Conservation (phyloP, 768 basidiomycete genomes). For the Clitopilus passeckerianus region DNA sequence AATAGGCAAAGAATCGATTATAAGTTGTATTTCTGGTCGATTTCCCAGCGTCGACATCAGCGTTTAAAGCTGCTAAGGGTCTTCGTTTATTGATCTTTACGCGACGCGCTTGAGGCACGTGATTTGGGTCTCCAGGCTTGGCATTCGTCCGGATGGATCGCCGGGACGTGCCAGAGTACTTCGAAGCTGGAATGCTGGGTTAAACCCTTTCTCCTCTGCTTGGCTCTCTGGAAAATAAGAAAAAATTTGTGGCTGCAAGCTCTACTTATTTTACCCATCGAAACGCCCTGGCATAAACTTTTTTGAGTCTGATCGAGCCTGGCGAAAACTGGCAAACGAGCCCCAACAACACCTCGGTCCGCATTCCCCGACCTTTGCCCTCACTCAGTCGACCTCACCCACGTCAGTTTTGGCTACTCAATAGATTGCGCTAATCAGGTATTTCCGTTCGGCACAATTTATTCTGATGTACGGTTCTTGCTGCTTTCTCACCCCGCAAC, state of each 20-base stretch:
- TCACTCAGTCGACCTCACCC: not conserved
- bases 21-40: constrained; percentile 27
- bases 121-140: not conserved
- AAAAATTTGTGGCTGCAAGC: not conserved
- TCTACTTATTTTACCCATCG: not conserved
- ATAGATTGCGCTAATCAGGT: not conserved
- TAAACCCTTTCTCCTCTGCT: not conserved
- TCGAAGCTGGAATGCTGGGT: not conserved
- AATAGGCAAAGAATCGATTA: constrained; percentile 39
- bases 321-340: not conserved
- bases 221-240: not conserved
- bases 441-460: not conserved
- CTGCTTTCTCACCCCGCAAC: not conserved
- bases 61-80: not conserved
- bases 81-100: not conserved
- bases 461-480: not conserved
- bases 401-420: not conserved
- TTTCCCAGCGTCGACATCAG: constrained; percentile 7
- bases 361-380: not conserved
- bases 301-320: not conserved
- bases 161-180: no score
- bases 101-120: not conserved
- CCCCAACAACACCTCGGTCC: not conserved
- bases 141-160: no score
- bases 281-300: not conserved